Evolutionary conservation across 2,329 filamentous ascomycete genomes (phyloP), one percentile per base, ranked within the genome.

Genomic region (Myriangium duriaei): DNA sequence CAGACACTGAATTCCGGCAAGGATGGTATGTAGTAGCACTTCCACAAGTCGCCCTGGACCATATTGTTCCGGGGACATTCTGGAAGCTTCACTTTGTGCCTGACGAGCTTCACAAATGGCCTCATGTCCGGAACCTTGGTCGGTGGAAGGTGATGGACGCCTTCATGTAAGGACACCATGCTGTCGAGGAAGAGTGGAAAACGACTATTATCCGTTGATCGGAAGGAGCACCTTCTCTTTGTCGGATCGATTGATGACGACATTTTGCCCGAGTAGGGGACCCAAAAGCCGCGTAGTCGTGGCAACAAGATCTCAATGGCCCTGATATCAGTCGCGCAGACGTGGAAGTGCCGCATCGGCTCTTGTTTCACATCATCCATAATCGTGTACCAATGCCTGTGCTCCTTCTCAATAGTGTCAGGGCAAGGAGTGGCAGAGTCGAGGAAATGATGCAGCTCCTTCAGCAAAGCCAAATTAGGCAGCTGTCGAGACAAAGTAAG

Each of bases 1-100:
- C 87, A 96, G 3, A 93, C 79, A 1, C 81, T 85, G 50, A 94
- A 75, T 33, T 86, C 73, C 0, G 81, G 82, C 0, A 92, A 67
- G 6, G 44, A 48, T 1, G 81, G 74, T 56, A 92, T 84, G 39
- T 72, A 76, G 56, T 92, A 78, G n/a, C n/a, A n/a, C n/a, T n/a
- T n/a, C 87, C 87, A 95, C 28, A 69, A 63, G 10, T 68, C 70
- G 39, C 74, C 69, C n/a, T 65, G 57, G 2, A 80, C 59, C 4
- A 74, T 66, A n/a, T 67, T 70, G 52, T 81, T 75, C 21, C 74
- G 68, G 13, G 65, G 63, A 52, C 84, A 92, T 52, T 84, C 74
- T 3, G 71, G 65, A 17, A 74, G 58, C 4, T 62, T 58, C 13
- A 68, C 68, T 41, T 80, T 59, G 21, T 72, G 71, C 32, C 71